phyloP scores from a whole-genome alignment of 305 asterid genomes.

The Fraxinus dipetala region DNA sequence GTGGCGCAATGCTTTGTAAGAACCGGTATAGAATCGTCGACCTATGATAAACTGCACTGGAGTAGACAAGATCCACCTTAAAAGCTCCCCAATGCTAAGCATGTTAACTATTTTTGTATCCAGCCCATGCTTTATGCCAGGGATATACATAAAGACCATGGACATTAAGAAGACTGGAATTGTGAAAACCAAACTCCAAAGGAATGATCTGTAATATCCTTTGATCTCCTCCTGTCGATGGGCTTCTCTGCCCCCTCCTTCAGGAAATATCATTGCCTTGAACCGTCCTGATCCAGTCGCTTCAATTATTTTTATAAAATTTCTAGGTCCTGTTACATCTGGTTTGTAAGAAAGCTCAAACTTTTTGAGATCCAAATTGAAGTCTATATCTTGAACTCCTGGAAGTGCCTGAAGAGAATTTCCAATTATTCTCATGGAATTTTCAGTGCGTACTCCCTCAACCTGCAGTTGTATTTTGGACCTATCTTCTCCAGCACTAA shows the following conservation, averaged over 20 bases:
- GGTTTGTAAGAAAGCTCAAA: conserved; percentile 52
- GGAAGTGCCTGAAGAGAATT: conserved; percentile 43
- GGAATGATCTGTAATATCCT: conserved; percentile 43
- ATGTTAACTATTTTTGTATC: conserved; percentile 56
- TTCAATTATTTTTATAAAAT: conserved; percentile 46
- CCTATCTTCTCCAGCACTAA: conserved; percentile 46
- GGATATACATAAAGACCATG: conserved; percentile 78
- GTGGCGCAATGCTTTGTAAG: conserved; percentile 58
- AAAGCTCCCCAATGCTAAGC: conserved; percentile 49
- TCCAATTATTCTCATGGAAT: conserved; percentile 31
- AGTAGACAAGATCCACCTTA: conserved; percentile 64
- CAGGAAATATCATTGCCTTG: conserved; percentile 50
- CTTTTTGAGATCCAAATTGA: conserved; percentile 40
- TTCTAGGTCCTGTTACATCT: conserved; percentile 60
- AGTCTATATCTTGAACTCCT: conserved; percentile 45
- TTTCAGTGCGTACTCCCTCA: conserved; percentile 38
- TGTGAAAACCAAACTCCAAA: conserved; percentile 71
- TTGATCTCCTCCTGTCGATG: conserved; percentile 45
- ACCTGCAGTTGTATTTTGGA: conserved; percentile 46
- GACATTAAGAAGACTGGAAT: conserved; percentile 64
- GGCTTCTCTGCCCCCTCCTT: conserved; percentile 36
- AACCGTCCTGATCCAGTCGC: conserved; percentile 40
- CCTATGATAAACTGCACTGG: conserved; percentile 88
- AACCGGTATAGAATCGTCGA: conserved; percentile 63
- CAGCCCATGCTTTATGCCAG: conserved; percentile 44